Evolutionary conservation across 306 rosid genomes (phyloP).

Genomic region (Morella rubra): DNA sequence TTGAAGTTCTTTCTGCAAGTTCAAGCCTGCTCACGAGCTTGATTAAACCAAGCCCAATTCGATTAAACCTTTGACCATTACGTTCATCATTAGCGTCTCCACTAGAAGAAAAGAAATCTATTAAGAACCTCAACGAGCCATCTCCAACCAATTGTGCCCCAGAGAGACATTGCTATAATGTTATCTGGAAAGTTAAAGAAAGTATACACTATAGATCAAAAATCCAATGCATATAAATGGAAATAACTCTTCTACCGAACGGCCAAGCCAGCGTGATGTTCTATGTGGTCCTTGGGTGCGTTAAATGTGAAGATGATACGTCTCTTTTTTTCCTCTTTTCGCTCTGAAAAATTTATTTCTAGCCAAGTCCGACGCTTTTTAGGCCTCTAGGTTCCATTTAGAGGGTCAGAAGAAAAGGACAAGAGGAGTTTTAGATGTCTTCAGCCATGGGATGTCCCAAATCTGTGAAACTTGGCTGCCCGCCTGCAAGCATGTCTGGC

Average conservation of each 20-base stretch:
- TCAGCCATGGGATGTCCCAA: conserved; percentile 52
- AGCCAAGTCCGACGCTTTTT: conserved; percentile 27
- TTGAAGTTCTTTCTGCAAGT: no score
- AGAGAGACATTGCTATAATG: no score
- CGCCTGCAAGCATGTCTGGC: conserved; percentile 54
- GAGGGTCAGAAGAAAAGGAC: conserved; percentile 63
- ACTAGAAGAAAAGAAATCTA: not conserved
- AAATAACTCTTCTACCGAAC: not conserved
- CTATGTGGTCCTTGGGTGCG: conserved; percentile 33
- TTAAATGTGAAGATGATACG: conserved; percentile 29
- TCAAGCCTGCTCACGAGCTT: no score
- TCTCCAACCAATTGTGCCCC: no score
- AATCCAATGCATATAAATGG: no score
- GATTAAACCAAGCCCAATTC: no score
- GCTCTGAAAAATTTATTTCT: conserved; percentile 23
- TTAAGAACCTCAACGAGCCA: no score
- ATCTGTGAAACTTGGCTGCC: conserved; percentile 58
- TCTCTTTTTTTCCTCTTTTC: conserved; percentile 11
- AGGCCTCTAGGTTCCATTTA: conserved; percentile 35
- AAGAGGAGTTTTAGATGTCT: conserved; percentile 41
- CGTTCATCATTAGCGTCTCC: no score
- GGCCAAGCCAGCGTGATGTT: conserved; percentile 27
- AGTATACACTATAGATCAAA: no score
- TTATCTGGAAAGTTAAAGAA: no score
- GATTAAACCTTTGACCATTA: no score